Evolutionary conservation across 108 stramenopile species (phyloP), one percentile per base, ranked within the genome.

Genomic region (Cyclotella baltica): DNA sequence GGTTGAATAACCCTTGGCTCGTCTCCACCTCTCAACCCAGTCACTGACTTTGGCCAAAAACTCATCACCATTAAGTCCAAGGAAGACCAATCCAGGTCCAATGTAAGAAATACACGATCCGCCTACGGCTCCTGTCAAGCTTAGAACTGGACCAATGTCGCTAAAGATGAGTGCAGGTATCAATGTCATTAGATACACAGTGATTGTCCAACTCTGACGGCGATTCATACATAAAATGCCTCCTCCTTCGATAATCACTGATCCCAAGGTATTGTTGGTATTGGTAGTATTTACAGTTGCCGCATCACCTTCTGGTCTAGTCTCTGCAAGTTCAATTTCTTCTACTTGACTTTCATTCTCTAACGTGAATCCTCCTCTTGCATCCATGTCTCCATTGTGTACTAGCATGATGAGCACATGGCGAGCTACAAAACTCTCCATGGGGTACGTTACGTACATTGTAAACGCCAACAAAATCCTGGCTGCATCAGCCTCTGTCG

Each of bases 381-480:
- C 90, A 47, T 94, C 91, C 88, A 92, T 87, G 56, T 92, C 90
- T 10, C 93, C 91, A 58, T 85, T 68, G 69, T 83, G 89, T 27
- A 94, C 29, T 13, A 94, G 53, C 75, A 88, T 76, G 20, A 90
- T 75, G 11, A 94, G 47, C 0, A 94, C 93, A 67, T 94, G 93
- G 22, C 93, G 78, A 16, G 90, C 91, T 48, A 94, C 93, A 83
- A 94, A 94, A 19, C 83, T 72, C 72, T 90, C 91, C 90, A 91
- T 90, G 20, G 90, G 89, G 52, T 90, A 91, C 3, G 91, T 92
- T 48, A 91, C 90, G 62, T 93, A 89, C 94, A 95, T 95, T 62
- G 94, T 95, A 36, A 95, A 73, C 16, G 92, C 89, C 73, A 95
- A 77, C 31, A 95, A 55, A 0, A 67, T 61, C 29, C 93, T 77